phyloP scores from a whole-genome alignment of 208 protist species.

The Jaenimonas drosophilae region DNA sequence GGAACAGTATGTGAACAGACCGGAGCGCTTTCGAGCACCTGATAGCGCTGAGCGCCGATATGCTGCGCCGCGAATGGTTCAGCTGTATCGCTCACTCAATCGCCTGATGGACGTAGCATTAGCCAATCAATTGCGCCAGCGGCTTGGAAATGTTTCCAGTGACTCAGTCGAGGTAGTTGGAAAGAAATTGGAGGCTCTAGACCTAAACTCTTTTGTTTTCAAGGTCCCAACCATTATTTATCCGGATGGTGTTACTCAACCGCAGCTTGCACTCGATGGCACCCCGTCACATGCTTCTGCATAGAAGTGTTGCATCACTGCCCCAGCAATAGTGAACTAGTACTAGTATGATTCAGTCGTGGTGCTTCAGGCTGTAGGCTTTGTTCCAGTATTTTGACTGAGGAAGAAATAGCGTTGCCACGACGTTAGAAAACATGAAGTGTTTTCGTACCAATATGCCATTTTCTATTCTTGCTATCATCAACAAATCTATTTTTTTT shows the following conservation, averaged over 20 bases:
- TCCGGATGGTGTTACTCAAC: conserved; percentile 49
- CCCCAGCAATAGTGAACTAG: neutral
- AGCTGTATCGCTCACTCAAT: conserved; percentile 77
- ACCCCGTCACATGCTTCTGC: too few relatives aligned
- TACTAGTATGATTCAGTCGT: too few relatives aligned
- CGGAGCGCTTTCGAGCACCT: conserved; percentile 63
- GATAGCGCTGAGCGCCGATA: conserved; percentile 78
- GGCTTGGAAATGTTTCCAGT: conserved; percentile 14
- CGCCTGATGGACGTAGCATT: conserved; percentile 80
- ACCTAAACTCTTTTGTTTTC: conserved; percentile 64
- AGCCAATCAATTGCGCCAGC: conserved; percentile 34
- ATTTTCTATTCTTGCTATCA: conserved; percentile 7
- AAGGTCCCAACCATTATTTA: conserved; percentile 73
- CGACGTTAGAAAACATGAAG: neutral
- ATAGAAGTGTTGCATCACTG: too few relatives aligned
- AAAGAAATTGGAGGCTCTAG: conserved; percentile 22
- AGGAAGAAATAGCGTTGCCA: too few relatives aligned
- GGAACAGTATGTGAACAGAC: conserved; percentile 87
- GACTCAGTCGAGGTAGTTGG: conserved; percentile 39
- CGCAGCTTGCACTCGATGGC: conserved; percentile 48
- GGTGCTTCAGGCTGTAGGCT: too few relatives aligned
- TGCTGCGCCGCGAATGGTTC: conserved; percentile 77
- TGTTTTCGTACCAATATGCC: conserved; percentile 2
- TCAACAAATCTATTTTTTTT: conserved; percentile 4
- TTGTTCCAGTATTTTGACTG: too few relatives aligned